Evolutionary conservation across 2,329 filamentous ascomycete genomes (phyloP).

Genomic region (Diplocarpon mali): DNA sequence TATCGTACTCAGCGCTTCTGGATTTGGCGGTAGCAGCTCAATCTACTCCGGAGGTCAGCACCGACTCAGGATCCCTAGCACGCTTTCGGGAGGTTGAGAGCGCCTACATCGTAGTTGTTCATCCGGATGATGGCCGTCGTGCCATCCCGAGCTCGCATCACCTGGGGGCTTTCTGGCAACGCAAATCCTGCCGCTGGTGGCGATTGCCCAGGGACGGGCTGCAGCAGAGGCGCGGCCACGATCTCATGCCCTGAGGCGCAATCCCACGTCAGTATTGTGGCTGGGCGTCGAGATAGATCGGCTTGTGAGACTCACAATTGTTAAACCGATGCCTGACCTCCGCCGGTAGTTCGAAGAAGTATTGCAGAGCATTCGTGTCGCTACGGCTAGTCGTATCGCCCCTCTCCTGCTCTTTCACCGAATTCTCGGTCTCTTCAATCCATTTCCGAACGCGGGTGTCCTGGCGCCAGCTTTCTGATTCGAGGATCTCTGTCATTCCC

Average conservation of each 20-base stretch:
- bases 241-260: background rate
- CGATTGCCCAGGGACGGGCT: background rate
- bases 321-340: background rate
- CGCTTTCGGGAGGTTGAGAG: no score
- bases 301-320: background rate
- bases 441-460: background rate
- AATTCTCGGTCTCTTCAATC: background rate
- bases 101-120: background rate
- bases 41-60: background rate
- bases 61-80: no score
- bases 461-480: background rate
- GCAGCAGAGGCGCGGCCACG: background rate
- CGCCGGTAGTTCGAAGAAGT: background rate
- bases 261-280: background rate
- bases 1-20: slow-evolving; percentile 9
- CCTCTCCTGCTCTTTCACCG: background rate
- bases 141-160: background rate
- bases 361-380: background rate
- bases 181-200: background rate
- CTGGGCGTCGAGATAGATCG: background rate
- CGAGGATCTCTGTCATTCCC: background rate
- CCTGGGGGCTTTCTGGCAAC: background rate
- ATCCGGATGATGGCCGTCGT: background rate
- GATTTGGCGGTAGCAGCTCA: slow-evolving; percentile 2
- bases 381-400: background rate